Conservation (phyloP, 768 basidiomycete species). For the Suillus bovinus region DNA sequence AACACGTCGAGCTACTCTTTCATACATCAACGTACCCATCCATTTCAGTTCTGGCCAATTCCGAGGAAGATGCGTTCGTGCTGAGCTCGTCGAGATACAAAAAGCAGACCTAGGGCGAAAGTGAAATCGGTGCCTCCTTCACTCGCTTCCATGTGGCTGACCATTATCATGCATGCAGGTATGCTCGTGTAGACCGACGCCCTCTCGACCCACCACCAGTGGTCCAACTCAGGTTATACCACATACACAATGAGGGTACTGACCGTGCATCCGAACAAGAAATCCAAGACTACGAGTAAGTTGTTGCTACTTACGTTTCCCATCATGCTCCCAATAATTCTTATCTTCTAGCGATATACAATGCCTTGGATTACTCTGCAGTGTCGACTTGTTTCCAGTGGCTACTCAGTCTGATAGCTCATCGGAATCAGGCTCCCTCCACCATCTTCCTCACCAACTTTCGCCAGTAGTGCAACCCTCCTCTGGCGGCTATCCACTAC, state of each 20-base stretch:
- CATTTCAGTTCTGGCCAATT: constrained; percentile 62
- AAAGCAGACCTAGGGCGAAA: constrained; percentile 70
- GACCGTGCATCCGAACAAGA: constrained; percentile 46
- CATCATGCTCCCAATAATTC: background rate
- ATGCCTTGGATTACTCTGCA: constrained; percentile 70
- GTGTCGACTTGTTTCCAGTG: constrained; percentile 75
- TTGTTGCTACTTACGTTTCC: background rate
- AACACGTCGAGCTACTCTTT: constrained; percentile 29
- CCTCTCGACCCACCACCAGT: constrained; percentile 71
- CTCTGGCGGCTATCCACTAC: background rate
- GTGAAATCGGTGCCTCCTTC: constrained; percentile 34
- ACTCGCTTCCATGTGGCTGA: constrained; percentile 9
- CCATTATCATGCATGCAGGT: constrained; percentile 36
- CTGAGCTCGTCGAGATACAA: constrained; percentile 60
- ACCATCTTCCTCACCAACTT: background rate
- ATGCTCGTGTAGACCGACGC: constrained; percentile 60
- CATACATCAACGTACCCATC: constrained; percentile 42
- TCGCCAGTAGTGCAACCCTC: background rate
- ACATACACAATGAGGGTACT: constrained; percentile 42
- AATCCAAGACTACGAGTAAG: constrained; percentile 51
- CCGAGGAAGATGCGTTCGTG: constrained; percentile 52
- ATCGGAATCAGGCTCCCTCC: constrained; percentile 14
- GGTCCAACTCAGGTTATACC: constrained; percentile 51
- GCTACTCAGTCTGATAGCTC: constrained; percentile 25
- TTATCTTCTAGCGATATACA: constrained; percentile 51